A percentile compares a stretch with the other conserved stretches of the same genome.
These are phyloP conservation scores for Actinomucor elegans DNA, from an alignment of 371 early-diverging fungal genomes.

Conservation along the genomic window DNA sequence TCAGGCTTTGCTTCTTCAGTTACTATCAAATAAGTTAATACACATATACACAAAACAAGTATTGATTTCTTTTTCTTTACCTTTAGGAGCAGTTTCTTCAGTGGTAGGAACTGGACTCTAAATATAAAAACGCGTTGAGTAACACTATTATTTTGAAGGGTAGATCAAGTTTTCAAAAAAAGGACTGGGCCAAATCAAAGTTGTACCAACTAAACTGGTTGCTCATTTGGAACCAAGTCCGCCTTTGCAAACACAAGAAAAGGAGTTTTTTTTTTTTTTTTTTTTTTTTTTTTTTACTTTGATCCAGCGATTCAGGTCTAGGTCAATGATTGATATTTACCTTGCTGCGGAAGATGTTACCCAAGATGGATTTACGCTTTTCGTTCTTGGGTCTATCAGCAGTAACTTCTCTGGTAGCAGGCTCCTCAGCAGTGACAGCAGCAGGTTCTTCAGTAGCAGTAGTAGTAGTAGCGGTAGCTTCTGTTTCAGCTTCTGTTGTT, in stretches of 20 bases:
- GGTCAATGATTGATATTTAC: conserved; percentile 15
- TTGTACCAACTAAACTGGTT: background rate
- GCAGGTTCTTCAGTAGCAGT: conserved; percentile 1
- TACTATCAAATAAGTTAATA: background rate
- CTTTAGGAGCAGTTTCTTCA: background rate
- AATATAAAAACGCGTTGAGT: background rate
- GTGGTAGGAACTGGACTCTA: conserved; percentile 18
- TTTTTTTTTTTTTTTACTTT: too few species aligned
- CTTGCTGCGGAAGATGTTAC: conserved; percentile 26
- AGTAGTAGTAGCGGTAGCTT: background rate
- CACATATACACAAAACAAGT: conserved; percentile 9
- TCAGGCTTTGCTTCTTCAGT: conserved; percentile 5
- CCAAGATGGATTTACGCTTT: conserved; percentile 27
- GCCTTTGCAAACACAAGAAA: background rate
- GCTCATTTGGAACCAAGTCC: conserved; percentile 3
- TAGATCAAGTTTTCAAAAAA: conserved; percentile 14
- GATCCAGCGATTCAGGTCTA: conserved; percentile 20
- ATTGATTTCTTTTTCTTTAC: too few species aligned
- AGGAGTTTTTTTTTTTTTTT: too few species aligned
- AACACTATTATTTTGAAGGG: conserved; percentile 7
- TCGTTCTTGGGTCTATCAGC: conserved; percentile 5
- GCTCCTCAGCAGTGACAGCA: background rate
- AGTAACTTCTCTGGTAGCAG: background rate
- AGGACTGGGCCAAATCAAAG: background rate
- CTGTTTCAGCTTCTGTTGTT: background rate